A percentile compares a stretch with the other conserved stretches of the same genome.
phyloP scores from a whole-genome alignment of 2,329 filamentous ascomycete species.

The Alternaria infectoria region DNA sequence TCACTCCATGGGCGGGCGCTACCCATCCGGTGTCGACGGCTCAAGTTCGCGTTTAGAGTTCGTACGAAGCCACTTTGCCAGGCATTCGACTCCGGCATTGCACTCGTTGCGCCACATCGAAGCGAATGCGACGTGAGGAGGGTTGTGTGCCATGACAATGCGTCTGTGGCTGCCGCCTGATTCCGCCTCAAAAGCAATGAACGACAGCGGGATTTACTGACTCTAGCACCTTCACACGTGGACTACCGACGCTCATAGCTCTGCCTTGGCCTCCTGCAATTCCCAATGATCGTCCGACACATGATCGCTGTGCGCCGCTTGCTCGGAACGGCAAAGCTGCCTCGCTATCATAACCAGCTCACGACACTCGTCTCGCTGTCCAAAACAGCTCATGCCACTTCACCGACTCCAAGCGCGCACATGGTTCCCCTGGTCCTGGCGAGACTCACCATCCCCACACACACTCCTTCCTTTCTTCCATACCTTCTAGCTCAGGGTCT shows the following conservation, averaged over 20 bases:
- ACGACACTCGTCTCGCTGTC: slow-evolving; percentile 2
- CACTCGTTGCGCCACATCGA: slow-evolving; percentile 2
- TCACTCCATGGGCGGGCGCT: slow-evolving; percentile 25
- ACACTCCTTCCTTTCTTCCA: slow-evolving; percentile 5
- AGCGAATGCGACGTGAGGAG: background rate
- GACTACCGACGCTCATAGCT: background rate
- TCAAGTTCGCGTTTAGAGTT: slow-evolving; percentile 12
- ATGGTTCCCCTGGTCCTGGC: background rate
- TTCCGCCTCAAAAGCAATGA: background rate
- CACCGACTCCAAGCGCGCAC: slow-evolving; percentile 5
- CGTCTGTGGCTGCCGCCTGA: background rate
- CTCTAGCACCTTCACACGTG: slow-evolving; percentile 2
- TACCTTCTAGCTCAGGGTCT: slow-evolving; percentile 18
- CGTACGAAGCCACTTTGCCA: slow-evolving; percentile 17
- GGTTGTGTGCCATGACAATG: background rate
- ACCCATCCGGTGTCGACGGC: slow-evolving; percentile 18
- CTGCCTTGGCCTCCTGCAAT: background rate
- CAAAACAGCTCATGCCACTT: slow-evolving; percentile 8
- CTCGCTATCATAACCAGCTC: slow-evolving; percentile 12
- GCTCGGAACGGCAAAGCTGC: slow-evolving; percentile 9
- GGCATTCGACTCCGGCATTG: slow-evolving; percentile 1
- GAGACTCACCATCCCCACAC: background rate
- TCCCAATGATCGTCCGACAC: slow-evolving; percentile 13
- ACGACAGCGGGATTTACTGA: slow-evolving; percentile 1
- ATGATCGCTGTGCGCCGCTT: slow-evolving; percentile 5